A percentile compares a stretch with the other conserved stretches of the same genome.
These are phyloP conservation scores for Serendipita sp. DNA, from an alignment of 768 basidiomycete species.

Conservation along the genomic window DNA sequence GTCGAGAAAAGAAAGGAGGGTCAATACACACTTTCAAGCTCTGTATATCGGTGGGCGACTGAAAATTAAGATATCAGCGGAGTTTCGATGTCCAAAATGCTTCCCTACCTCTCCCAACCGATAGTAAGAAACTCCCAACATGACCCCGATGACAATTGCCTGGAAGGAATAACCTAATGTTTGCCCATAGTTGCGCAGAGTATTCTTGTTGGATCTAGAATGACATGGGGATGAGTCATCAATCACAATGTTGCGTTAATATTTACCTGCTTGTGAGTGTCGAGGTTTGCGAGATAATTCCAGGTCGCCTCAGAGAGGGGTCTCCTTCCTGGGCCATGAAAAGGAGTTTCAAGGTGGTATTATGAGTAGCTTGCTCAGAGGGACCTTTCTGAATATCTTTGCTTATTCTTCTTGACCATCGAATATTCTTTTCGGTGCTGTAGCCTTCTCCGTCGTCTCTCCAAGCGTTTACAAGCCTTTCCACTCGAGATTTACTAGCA, in stretches of 20 bases:
- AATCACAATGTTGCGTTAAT: background rate
- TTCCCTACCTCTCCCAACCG: constrained; percentile 19
- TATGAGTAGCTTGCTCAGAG: too few species aligned
- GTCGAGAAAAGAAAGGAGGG: background rate
- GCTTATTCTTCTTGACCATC: background rate
- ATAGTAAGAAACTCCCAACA: constrained; percentile 26
- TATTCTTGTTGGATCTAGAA: constrained; percentile 9
- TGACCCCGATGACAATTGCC: constrained; percentile 16
- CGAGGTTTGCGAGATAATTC: constrained; percentile 4
- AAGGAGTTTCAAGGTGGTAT: background rate
- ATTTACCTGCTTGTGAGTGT: constrained; percentile 10
- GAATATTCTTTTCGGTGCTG: background rate
- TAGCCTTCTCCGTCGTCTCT: constrained; percentile 7
- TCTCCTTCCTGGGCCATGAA: background rate
- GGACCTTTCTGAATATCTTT: background rate
- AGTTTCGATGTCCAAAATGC: constrained; percentile 13
- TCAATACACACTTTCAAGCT: constrained; percentile 16
- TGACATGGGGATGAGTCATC: too few species aligned
- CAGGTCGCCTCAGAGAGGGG: constrained; percentile 5
- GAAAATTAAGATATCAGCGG: background rate
- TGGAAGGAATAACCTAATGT: constrained; percentile 10
- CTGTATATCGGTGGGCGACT: constrained; percentile 23
- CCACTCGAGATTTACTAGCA: constrained; percentile 20
- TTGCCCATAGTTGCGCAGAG: constrained; percentile 10
- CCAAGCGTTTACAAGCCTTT: constrained; percentile 22